A percentile compares a stretch with the other conserved stretches of the same genome.
These are phyloP conservation scores for Pseudopyricularia javanii DNA, from an alignment of 2,329 filamentous ascomycete species.

Conservation along the genomic window DNA sequence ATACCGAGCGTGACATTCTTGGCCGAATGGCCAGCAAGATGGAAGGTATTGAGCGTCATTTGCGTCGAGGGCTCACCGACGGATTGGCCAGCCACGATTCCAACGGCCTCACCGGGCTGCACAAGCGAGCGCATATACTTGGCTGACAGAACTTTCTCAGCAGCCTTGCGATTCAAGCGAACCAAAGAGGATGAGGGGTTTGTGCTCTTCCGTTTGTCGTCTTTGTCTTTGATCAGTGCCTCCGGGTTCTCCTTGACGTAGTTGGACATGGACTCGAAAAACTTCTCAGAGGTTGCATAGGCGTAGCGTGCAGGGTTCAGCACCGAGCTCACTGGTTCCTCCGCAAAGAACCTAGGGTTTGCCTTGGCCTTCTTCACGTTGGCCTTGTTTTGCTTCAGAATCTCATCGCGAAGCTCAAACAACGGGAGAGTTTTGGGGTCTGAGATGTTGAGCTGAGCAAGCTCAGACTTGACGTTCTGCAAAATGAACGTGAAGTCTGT, in stretches of 20 bases:
- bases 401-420: slow-evolving; percentile 44
- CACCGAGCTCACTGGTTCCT: slow-evolving; percentile 63
- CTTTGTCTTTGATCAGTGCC: slow-evolving; percentile 40
- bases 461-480: slow-evolving; percentile 71
- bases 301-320: slow-evolving; percentile 67
- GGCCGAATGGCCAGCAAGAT: slow-evolving; percentile 93
- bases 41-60: slow-evolving; percentile 99
- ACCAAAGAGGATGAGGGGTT: slow-evolving; percentile 13
- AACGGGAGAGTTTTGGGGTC: slow-evolving; percentile 30
- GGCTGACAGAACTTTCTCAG: slow-evolving; percentile 73
- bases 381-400: slow-evolving; percentile 70
- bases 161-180: slow-evolving; percentile 52
- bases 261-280: slow-evolving; percentile 58
- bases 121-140: slow-evolving; percentile 89
- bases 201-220: slow-evolving; percentile 20
- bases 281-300: slow-evolving; percentile 82
- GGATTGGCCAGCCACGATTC: slow-evolving; percentile 92
- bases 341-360: slow-evolving; percentile 36
- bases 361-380: slow-evolving; percentile 60
- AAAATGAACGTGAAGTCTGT: slow-evolving; percentile 83
- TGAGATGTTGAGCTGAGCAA: slow-evolving; percentile 59
- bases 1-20: slow-evolving; percentile 99
- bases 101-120: slow-evolving; percentile 91
- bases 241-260: slow-evolving; percentile 72
- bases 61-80: slow-evolving; percentile 96